phyloP scores from a whole-genome alignment of 140 eudicot genomes.

The Ambrosia hybrid region DNA sequence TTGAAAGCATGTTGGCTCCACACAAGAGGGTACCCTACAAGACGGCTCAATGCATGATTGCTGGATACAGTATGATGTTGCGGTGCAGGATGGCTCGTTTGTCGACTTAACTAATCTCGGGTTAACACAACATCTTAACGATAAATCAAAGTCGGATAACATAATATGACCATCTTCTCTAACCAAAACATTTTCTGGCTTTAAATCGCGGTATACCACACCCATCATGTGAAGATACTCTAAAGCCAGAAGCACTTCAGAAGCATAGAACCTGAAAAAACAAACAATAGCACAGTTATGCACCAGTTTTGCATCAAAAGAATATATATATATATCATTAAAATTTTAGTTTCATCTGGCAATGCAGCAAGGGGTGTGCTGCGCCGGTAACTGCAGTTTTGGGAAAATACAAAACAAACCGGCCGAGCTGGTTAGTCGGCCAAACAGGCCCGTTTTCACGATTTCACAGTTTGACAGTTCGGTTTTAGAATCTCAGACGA shows the following conservation, averaged over 20 bases:
- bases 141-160: constrained; percentile 91
- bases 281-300: constrained; percentile 18
- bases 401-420: no score
- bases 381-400: no score
- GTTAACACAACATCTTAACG: constrained; percentile 67
- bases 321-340: background rate
- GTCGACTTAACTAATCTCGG: constrained; percentile 68
- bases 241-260: constrained; percentile 89
- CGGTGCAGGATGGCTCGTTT: constrained; percentile 53
- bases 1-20: constrained; percentile 75
- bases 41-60: constrained; percentile 83
- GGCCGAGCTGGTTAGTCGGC: no score
- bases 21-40: constrained; percentile 70
- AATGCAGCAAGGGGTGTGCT: background rate
- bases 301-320: constrained; percentile 8
- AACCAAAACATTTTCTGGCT: constrained; percentile 88
- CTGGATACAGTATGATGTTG: constrained; percentile 69
- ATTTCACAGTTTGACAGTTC: no score
- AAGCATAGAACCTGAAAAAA: constrained; percentile 69
- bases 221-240: constrained; percentile 99
- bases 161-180: constrained; percentile 97
- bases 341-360: background rate
- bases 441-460: no score
- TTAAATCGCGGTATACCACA: constrained; percentile 85
- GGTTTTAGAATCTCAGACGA: no score